Conservation (phyloP, 148 eudicot genomes). For the Rhododendron ovatum region DNA sequence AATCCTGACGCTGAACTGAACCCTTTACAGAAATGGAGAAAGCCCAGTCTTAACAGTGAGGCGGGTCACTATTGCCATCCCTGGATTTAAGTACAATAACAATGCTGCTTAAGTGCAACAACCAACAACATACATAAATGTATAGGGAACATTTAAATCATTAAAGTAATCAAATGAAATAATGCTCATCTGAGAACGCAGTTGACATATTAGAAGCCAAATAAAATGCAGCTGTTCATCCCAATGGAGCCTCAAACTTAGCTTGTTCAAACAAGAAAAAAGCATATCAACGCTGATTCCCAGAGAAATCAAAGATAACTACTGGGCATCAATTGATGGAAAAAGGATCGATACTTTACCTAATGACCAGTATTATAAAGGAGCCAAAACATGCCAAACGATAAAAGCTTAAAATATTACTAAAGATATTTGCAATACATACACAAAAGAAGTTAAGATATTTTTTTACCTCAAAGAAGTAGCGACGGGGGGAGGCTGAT, state of each 20-base stretch:
- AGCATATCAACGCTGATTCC: neutral
- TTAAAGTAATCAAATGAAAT: neutral
- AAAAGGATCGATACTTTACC: neutral
- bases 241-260: neutral
- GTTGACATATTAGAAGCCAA: neutral
- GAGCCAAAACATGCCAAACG: slow-evolving; percentile 3
- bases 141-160: neutral
- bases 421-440: neutral
- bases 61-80: neutral
- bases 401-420: neutral
- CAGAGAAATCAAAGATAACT: neutral
- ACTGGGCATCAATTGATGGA: neutral
- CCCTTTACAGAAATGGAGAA: neutral
- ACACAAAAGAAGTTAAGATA: neutral
- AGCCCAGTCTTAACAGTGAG: neutral
- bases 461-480: slow-evolving; percentile 75
- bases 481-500: slow-evolving; percentile 93
- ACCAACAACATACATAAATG: neutral
- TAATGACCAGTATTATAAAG: neutral
- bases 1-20: neutral
- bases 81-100: neutral
- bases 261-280: neutral
- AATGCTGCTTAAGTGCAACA: neutral
- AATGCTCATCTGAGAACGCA: neutral
- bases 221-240: neutral